Percentiles rank a stretch among this genome's conserved stretches.
phyloP scores from a whole-genome alignment of 225 moss, liverwort and hornwort genomes.

The Straminergon stramineum region DNA sequence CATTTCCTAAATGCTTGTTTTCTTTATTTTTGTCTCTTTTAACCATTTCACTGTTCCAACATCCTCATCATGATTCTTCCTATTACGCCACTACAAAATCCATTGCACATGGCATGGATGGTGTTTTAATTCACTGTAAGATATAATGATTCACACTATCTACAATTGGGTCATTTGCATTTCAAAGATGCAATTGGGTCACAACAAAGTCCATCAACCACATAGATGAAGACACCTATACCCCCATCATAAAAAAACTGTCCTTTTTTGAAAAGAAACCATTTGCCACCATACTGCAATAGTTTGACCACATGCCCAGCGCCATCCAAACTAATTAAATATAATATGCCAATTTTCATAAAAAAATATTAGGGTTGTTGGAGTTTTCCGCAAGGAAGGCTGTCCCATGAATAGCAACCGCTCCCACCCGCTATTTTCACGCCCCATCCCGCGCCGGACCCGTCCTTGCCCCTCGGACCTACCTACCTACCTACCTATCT shows the following conservation, averaged over 20 bases:
- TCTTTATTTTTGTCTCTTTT: not conserved
- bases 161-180: not conserved
- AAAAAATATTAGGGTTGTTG: not conserved
- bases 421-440: not conserved
- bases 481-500: not conserved
- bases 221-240: not conserved
- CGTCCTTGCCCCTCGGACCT: no score
- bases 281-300: not conserved
- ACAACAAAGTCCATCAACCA: not conserved
- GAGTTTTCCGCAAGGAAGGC: not conserved
- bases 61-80: not conserved
- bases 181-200: not conserved
- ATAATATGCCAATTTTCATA: not conserved
- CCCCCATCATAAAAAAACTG: not conserved
- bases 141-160: not conserved
- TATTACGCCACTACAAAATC: no score
- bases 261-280: not conserved
- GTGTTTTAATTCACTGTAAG: no score
- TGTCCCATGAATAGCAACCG: not conserved
- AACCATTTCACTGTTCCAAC: not conserved
- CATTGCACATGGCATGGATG: not conserved
- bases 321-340: not conserved
- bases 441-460: not conserved
- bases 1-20: accelerated
- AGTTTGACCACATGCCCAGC: not conserved